A percentile compares a stretch with the other conserved stretches of the same genome.
phyloP scores from a whole-genome alignment of 129 eudicot genomes.

The Flaveria trinervia region DNA sequence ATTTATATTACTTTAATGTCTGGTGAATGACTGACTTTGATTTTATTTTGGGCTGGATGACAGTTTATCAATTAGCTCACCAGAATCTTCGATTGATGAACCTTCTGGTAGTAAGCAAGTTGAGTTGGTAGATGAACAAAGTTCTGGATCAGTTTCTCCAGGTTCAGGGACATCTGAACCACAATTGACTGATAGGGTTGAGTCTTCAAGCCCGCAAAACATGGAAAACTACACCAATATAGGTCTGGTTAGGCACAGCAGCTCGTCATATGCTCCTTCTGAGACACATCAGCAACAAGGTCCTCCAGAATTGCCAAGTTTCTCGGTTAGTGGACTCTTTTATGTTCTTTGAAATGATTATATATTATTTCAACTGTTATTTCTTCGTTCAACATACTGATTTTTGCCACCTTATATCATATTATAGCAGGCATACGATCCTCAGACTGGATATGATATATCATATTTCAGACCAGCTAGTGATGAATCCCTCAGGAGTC shows the following conservation, averaged over 20 bases:
- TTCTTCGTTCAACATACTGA: conserved; percentile 18
- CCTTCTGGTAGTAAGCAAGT: conserved; percentile 49
- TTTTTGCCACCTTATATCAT: neutral
- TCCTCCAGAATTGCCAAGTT: conserved; percentile 62
- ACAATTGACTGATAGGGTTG: conserved; percentile 47
- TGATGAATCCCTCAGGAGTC: conserved; percentile 65
- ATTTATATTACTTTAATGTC: neutral
- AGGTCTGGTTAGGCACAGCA: conserved; percentile 54
- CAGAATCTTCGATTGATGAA: conserved; percentile 57
- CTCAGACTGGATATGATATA: conserved; percentile 70
- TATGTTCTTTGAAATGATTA: neutral
- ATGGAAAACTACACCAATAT: conserved; percentile 61
- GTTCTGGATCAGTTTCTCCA: conserved; percentile 71
- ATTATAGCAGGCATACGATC: conserved; percentile 68
- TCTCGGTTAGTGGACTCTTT: conserved; percentile 60
- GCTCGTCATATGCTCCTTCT: conserved; percentile 55
- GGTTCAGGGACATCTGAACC: conserved; percentile 56
- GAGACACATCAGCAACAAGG: conserved; percentile 63
- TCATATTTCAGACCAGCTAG: conserved; percentile 69
- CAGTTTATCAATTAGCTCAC: conserved; percentile 53
- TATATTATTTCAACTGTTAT: neutral
- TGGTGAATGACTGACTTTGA: conserved; percentile 3
- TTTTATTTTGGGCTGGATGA: conserved; percentile 26
- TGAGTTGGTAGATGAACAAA: conserved; percentile 53
- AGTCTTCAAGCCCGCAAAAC: conserved; percentile 53